Percentiles rank a stretch among this genome's conserved stretches.
phyloP scores from a whole-genome alignment of 2,329 filamentous ascomycete genomes.

The Pyrenophora graminea region DNA sequence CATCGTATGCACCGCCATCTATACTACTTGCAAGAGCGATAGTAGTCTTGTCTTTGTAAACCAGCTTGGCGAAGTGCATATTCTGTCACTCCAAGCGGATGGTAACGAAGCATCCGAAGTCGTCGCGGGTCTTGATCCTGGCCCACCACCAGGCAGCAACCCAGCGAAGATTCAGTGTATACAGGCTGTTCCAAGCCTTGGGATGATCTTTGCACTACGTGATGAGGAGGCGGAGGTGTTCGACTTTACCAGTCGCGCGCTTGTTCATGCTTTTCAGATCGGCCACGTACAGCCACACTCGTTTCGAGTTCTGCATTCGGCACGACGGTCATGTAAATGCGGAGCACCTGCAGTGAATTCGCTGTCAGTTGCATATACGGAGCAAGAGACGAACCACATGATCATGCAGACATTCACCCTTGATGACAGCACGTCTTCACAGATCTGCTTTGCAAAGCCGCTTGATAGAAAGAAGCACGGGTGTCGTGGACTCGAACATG shows the following conservation, averaged over 20 bases:
- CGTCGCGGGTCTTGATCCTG: conserved; percentile 42
- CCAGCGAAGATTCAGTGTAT: conserved; percentile 59
- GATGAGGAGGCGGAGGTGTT: conserved; percentile 63
- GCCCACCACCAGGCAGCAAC: conserved; percentile 43
- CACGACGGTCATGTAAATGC: conserved; percentile 56
- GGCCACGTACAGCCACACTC: conserved; percentile 63
- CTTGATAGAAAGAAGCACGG: conserved; percentile 32
- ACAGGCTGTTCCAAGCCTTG: conserved; percentile 62
- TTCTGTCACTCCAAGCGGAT: conserved; percentile 32
- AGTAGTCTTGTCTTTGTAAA: conserved; percentile 41
- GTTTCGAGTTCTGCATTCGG: conserved; percentile 63
- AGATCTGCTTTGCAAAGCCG: conserved; percentile 61
- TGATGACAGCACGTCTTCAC: conserved; percentile 54
- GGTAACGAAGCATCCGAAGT: conserved; percentile 36
- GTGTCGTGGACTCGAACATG: conserved; percentile 46
- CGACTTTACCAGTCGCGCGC: conserved; percentile 59
- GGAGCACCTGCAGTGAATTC: conserved; percentile 62
- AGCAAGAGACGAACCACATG: conserved; percentile 63
- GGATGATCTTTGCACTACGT: conserved; percentile 65
- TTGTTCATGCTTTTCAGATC: conserved; percentile 66
- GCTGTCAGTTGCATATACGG: conserved; percentile 68
- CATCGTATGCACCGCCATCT: conserved; percentile 37
- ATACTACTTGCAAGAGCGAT: conserved; percentile 31
- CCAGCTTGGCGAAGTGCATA: conserved; percentile 42
- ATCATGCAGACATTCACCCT: conserved; percentile 68